Evolutionary conservation across 129 eudicot genomes (phyloP), one percentile per base, ranked within the genome.

Genomic region (Artemisia annua): DNA sequence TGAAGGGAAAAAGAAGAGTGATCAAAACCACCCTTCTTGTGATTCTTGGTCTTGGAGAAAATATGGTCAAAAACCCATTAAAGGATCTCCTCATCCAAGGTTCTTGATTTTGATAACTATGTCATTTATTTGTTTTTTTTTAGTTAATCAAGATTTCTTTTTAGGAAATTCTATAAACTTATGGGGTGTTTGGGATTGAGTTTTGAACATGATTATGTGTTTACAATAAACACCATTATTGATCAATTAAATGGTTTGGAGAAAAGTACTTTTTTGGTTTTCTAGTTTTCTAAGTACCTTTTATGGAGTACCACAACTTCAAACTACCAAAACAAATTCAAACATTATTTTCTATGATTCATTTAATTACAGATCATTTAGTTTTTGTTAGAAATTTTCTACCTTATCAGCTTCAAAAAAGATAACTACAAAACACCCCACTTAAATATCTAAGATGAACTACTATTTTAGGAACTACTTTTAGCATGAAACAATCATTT

Each of bases 21-120:
- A 80, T 81, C 89, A 78, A 67, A 87, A 88, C 59, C 86, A 88
- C 59, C 86, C 89, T 50, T 91, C 93, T 75, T 81, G 86, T 77
- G 98, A 92, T 83, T 83, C 78, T 87, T 92, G 98, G 98, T 86
- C 98, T 76, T 92, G 98, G 98, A 92, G 98, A 51, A 92, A 92
- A 85, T 92, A 92, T 89, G 98, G 98, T 62, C 98, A 92, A 83
- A 92, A 89, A 67, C 96, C 93, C 78, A 83, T 92, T 58, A 85
- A 83, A 78, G 96, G 96, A 35, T 88, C 97, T 72, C 98, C 96
- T 52, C 83, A 89, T 76, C 94, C 96, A 77, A 92, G 94, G 96
- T 84, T 77, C 52, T 62, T 72, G 49, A 20, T 61, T 19, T 78
- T 51, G 4, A 43, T 13, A 14, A 20, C 59, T 59, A 3, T 61